Evolutionary conservation across 805 yeast species (phyloP), one percentile per base, ranked within the genome.

Genomic region (Lipomyces starkeyi): DNA sequence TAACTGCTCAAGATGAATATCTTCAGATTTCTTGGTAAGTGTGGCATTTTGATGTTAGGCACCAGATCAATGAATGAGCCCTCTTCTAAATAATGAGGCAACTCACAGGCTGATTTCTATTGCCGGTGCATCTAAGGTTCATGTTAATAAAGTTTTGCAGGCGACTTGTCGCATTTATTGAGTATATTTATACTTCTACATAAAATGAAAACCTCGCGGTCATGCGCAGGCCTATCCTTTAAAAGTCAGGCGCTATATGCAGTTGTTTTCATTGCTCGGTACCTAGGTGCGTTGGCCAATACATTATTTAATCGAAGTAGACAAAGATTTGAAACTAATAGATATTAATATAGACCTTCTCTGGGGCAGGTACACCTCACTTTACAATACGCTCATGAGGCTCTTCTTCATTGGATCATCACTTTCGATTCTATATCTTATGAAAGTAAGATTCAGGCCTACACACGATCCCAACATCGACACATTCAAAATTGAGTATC

Each of bases 161-260:
- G 94, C 35, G 99, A 95, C 76, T 75, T 91, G 64, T 86, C 95
- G 59, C 99, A 95, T 77, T 80, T 91, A 78, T 87, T 89, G 20
- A 88, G 96, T 73, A 91, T 91, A 61, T 81, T 91, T 67, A 85
- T 95, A 64, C 83, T 95, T 71, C 81, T 94, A 61, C 88, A 87
- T 64, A 86, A 92, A 54, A 91, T 95, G 73, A 84, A 82, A 62
- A 76, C 80, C 5, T 85, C 90, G 64, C 82, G 82, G 68, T 88
- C 96, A 6, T 87, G 90, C 59, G 85, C 87, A 37, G 99, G 99
- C 57, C 85, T 95, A 60, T 93, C 98, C 0, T 81, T 91, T 76
- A 94, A 94, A 80, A 91, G 98, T 0, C 98, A 95, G 77, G 81
- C 85, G 0, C 81, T 94, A 54, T 95, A 94, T 78, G 87, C 85